Percentiles rank a stretch among this genome's conserved stretches.
These are phyloP conservation scores for Candida sojae DNA, from an alignment of 1,139 yeast species.

Conservation along the genomic window DNA sequence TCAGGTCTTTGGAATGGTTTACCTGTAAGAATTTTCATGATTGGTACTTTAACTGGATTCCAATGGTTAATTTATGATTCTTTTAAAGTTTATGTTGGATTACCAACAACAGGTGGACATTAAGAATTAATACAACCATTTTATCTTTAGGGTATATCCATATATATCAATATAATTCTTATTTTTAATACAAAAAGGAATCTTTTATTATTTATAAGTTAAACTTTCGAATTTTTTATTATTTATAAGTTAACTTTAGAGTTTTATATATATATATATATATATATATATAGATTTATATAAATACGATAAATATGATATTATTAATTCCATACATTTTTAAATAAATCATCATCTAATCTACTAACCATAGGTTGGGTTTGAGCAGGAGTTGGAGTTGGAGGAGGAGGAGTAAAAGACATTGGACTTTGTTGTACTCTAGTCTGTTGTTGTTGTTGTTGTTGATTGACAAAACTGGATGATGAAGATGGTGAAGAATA, in stretches of 20 bases:
- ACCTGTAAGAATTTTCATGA: conserved; percentile 91
- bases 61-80: conserved; percentile 97
- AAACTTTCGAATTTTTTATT: too few species aligned
- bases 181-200: not conserved
- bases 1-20: conserved; percentile 92
- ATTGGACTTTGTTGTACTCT: conserved; percentile 1
- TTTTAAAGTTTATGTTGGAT: conserved; percentile 85
- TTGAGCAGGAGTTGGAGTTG: conserved; percentile 9
- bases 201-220: too few species aligned
- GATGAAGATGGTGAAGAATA: conserved; percentile 69
- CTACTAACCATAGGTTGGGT: conserved; percentile 12
- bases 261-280: not conserved
- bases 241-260: not conserved
- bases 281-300: not conserved
- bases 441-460: conserved; percentile 15
- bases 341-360: conserved; percentile 48
- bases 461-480: conserved; percentile 31
- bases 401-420: conserved; percentile 3
- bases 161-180: not conserved
- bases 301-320: not conserved
- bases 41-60: conserved; percentile 94
- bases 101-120: conserved; percentile 87
- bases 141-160: too few species aligned
- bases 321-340: conserved; percentile 57
- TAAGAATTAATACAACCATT: conserved; percentile 17